Evolutionary conservation across 805 yeast genomes (phyloP).

Genomic region (Wickerhamomyces queroliae): DNA sequence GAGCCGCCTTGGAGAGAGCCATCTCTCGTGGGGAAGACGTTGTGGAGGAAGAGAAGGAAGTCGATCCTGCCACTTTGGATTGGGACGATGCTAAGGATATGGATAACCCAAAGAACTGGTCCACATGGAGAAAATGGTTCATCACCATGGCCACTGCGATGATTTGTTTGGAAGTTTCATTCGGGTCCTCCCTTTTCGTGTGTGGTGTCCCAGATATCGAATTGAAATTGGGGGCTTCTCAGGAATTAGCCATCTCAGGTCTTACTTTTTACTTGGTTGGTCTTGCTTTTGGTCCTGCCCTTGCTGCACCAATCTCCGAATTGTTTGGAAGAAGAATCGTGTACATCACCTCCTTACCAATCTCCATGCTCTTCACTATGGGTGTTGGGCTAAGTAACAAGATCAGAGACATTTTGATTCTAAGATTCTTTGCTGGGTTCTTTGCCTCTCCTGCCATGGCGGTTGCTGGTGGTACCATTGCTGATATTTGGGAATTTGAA

Average conservation of each 20-base stretch:
- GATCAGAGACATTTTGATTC: slow-evolving; percentile 55
- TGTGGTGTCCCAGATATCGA: slow-evolving; percentile 55
- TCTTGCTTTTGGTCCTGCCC: slow-evolving; percentile 63
- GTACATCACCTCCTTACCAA: slow-evolving; percentile 53
- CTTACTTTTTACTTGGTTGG: slow-evolving; percentile 66
- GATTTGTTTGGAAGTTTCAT: slow-evolving; percentile 62
- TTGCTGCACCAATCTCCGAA: slow-evolving; percentile 72
- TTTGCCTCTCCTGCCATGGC: slow-evolving; percentile 81
- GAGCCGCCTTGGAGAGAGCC: background rate
- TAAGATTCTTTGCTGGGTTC: slow-evolving; percentile 70
- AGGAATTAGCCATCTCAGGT: slow-evolving; percentile 61
- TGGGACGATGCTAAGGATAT: slow-evolving; percentile 64
- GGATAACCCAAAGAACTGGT: slow-evolving; percentile 68
- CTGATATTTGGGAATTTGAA: slow-evolving; percentile 67
- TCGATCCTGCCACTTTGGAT: slow-evolving; percentile 35
- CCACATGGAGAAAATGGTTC: slow-evolving; percentile 55
- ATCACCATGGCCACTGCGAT: slow-evolving; percentile 60
- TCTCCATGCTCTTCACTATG: slow-evolving; percentile 67
- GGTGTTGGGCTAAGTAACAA: slow-evolving; percentile 64
- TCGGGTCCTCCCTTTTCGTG: slow-evolving; percentile 72
- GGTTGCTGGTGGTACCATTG: slow-evolving; percentile 78
- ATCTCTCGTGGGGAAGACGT: slow-evolving; percentile 12
- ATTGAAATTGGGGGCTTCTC: slow-evolving; percentile 42
- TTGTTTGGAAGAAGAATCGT: slow-evolving; percentile 61
- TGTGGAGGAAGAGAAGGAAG: slow-evolving; percentile 22